Base-by-base conservation (phyloP, 768 basidiomycete species). In the Gymnopilus dilepis region DNA sequence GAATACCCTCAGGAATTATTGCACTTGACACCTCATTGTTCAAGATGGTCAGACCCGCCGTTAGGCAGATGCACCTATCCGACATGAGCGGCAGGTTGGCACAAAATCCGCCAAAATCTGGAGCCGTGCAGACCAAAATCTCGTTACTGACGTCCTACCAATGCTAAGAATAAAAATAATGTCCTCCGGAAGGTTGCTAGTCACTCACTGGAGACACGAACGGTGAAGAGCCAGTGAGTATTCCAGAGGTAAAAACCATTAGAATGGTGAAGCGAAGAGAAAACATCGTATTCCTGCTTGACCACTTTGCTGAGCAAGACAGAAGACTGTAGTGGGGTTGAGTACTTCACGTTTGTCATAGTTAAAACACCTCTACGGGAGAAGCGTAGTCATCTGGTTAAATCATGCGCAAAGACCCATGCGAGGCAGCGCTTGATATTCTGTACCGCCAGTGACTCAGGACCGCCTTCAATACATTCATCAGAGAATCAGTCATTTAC, bases 11-110 rank as follows among this genome's bases (percentile, higher is more conserved):
- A 4, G 51, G 51, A 7, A 53, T 53, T 6, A 53, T 37, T 5
- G 51, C 51, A 17, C 51, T 53, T n/a, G 51, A 34, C 24, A 53
- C 34, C 21, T 53, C 51, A 12, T 53, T 53, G 51, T 53, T 37
- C 22, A 53, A 53, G 11, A 53, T 53, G 11, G 51, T 53, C 33
- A 53, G 51, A 19, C 51, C 51, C 13, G 33, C 51, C 7, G 51
- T 53, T 21, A 53, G 34, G 51, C 51, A 53, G 9, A 53, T 53
- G 51, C 51, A 53, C 12, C 34, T 34, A 34, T 53, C 33, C 9
- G n/a, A 5, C 33, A 37, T 34, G 8, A 53, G 34, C 12, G 51
- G 51, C 11, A 53, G 17, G 21, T 38, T 53, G 21, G 51, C 51
- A 9, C 51, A 53, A 21, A 53, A 53, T 5, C 51, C 51, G n/a